Evolutionary conservation across 2,329 filamentous ascomycete genomes (phyloP).

Genomic region (Colletotrichum limetticola): DNA sequence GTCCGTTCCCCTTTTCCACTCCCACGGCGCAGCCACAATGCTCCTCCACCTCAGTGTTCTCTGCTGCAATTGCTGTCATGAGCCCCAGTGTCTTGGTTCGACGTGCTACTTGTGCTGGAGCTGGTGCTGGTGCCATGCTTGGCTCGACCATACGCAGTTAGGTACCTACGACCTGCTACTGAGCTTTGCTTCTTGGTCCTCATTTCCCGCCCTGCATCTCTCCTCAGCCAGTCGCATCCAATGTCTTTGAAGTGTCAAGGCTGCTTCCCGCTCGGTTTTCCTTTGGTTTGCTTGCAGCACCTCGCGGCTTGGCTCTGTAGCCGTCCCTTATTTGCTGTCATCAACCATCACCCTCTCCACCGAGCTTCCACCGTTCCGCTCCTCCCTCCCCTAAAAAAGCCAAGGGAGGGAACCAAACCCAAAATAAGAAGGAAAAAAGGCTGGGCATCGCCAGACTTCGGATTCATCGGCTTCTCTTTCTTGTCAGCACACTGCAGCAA

Average conservation of each 20-base stretch:
- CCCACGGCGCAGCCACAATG: slow-evolving; percentile 10
- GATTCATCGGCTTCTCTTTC: slow-evolving; percentile 20
- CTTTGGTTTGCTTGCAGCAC: neutral
- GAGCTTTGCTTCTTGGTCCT: neutral
- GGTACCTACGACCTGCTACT: too few relatives aligned
- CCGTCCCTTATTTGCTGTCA: slow-evolving; percentile 10
- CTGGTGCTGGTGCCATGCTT: slow-evolving; percentile 8
- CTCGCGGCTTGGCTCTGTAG: neutral
- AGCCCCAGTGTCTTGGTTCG: neutral
- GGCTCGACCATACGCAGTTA: neutral
- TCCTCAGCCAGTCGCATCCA: slow-evolving; percentile 7
- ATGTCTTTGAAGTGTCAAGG: neutral
- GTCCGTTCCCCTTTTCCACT: slow-evolving; percentile 9
- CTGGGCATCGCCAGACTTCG: slow-evolving; percentile 21
- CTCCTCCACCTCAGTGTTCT: neutral
- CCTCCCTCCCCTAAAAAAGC: slow-evolving; percentile 19
- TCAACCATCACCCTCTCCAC: neutral
- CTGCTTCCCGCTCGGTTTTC: neutral
- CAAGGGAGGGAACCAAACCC: slow-evolving; percentile 31
- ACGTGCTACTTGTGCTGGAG: neutral
- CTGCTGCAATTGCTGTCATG: slow-evolving; percentile 1
- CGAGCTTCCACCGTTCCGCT: slow-evolving; percentile 31
- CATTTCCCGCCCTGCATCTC: slow-evolving; percentile 12
- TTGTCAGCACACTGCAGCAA: neutral
- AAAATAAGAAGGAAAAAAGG: neutral